Percentiles rank a stretch among this genome's conserved stretches.
phyloP scores from a whole-genome alignment of 139 green algal species.

The Yamagishiella unicocca region DNA sequence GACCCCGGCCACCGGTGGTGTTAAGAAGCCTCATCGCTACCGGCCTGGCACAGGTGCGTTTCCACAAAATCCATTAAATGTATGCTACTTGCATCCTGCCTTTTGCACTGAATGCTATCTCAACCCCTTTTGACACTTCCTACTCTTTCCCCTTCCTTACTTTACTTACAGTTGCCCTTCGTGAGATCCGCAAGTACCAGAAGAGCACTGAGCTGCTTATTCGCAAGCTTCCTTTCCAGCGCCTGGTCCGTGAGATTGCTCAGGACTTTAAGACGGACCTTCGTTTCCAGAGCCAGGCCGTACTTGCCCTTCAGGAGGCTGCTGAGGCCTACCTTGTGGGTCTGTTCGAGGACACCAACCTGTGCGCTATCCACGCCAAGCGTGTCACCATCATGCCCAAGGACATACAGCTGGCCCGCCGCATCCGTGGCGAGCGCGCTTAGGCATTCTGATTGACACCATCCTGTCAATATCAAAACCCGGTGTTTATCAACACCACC shows the following conservation, averaged over 20 bases:
- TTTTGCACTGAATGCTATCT: too few relatives aligned
- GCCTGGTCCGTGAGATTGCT: slow-evolving; percentile 97
- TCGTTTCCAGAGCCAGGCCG: slow-evolving; percentile 93
- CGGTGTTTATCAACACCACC: too few relatives aligned
- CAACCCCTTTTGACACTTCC: too few relatives aligned
- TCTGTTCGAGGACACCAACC: slow-evolving; percentile 95
- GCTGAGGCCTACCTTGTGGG: slow-evolving; percentile 96
- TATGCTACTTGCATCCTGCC: too few relatives aligned
- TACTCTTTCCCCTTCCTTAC: too few relatives aligned
- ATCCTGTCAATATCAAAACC: too few relatives aligned
- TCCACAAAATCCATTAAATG: too few relatives aligned
- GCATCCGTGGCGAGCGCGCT: slow-evolving; percentile 68
- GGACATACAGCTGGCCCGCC: slow-evolving; percentile 74
- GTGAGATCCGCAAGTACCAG: slow-evolving; percentile 32
- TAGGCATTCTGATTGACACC: too few relatives aligned
- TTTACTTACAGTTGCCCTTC: not conserved
- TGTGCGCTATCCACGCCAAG: slow-evolving; percentile 97
- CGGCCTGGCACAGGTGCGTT: slow-evolving; percentile 91
- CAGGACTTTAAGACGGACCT: slow-evolving; percentile 99
- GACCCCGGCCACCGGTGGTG: slow-evolving; percentile 87
- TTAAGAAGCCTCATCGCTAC: slow-evolving; percentile 96
- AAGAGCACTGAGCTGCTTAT: slow-evolving; percentile 88
- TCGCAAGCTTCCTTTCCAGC: slow-evolving; percentile 97
- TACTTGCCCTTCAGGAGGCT: slow-evolving; percentile 92
- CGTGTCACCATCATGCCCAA: slow-evolving; percentile 81